Conservation (phyloP, 106 monocot species). For the Dioscorea zingiberensis region DNA sequence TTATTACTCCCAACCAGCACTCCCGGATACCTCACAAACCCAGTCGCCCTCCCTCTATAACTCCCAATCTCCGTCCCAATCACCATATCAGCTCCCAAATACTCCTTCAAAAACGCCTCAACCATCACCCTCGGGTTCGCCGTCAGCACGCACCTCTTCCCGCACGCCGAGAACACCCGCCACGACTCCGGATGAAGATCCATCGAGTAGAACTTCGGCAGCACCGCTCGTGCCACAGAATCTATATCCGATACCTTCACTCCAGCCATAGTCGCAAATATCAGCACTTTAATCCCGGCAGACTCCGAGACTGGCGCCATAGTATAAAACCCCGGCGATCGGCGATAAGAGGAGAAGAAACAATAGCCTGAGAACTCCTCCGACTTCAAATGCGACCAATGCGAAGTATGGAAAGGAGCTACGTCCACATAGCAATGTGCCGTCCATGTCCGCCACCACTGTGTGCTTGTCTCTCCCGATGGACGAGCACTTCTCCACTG, state of each 20-base stretch:
- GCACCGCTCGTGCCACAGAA: slow-evolving; percentile 55
- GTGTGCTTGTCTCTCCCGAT: slow-evolving; percentile 21
- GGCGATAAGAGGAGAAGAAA: slow-evolving; percentile 42
- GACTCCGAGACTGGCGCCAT: slow-evolving; percentile 35
- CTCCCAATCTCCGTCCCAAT: slow-evolving; percentile 47
- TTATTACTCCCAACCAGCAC: slow-evolving; percentile 47
- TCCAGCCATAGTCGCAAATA: slow-evolving; percentile 46
- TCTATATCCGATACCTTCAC: slow-evolving; percentile 28
- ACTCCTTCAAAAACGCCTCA: slow-evolving; percentile 56
- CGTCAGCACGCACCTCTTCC: slow-evolving; percentile 44
- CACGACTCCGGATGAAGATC: slow-evolving; percentile 59
- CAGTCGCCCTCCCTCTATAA: slow-evolving; percentile 33
- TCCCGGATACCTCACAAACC: slow-evolving; percentile 33
- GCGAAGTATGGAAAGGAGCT: slow-evolving; percentile 61
- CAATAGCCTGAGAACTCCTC: slow-evolving; percentile 34
- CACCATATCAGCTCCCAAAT: slow-evolving; percentile 51
- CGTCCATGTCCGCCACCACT: slow-evolving; percentile 45
- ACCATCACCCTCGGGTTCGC: slow-evolving; percentile 59
- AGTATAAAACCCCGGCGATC: slow-evolving; percentile 21
- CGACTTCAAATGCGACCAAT: slow-evolving; percentile 44
- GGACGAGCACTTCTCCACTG: slow-evolving; percentile 21
- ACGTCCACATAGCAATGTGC: slow-evolving; percentile 25
- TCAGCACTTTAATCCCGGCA: slow-evolving; percentile 30
- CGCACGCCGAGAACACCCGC: slow-evolving; percentile 62
- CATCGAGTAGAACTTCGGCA: slow-evolving; percentile 61